Conservation (phyloP, 192 early-diverging fungal species). For the Coemansia sp. region DNA sequence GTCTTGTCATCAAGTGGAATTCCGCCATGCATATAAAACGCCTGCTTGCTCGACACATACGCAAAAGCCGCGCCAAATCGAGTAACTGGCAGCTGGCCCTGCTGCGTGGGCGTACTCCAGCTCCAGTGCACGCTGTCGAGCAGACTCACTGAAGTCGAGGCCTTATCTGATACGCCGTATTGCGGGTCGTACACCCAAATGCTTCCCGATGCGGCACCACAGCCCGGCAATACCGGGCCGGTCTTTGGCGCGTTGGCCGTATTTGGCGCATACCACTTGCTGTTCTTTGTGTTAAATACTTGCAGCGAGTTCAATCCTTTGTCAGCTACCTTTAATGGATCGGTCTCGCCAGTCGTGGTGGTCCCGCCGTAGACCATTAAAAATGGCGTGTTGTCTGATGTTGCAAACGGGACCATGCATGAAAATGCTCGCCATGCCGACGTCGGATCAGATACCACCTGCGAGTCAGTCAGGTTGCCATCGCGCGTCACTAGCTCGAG, state of each 20-base stretch:
- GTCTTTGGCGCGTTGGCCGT: slow-evolving; percentile 38
- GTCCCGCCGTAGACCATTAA: slow-evolving; percentile 53
- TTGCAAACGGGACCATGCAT: slow-evolving; percentile 48
- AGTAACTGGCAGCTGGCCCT: slow-evolving; percentile 39
- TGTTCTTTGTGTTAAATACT: slow-evolving; percentile 44
- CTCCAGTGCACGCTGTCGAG: slow-evolving; percentile 54
- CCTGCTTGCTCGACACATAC: slow-evolving; percentile 18
- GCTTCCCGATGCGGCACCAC: slow-evolving; percentile 30
- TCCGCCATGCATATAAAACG: slow-evolving; percentile 53
- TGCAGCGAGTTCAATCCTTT: slow-evolving; percentile 26
- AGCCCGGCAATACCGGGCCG: slow-evolving; percentile 44
- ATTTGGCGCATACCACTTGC: slow-evolving; percentile 43
- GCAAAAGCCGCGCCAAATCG: slow-evolving; percentile 45
- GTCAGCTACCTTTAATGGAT: slow-evolving; percentile 28
- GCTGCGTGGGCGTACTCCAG: slow-evolving; percentile 46
- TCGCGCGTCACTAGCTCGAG: slow-evolving; percentile 13
- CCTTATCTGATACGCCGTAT: slow-evolving; percentile 14
- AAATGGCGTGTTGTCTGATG: slow-evolving; percentile 31
- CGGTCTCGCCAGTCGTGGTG: slow-evolving; percentile 13
- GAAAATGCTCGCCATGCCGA: slow-evolving; percentile 46
- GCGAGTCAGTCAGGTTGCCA: slow-evolving; percentile 34
- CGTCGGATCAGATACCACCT: slow-evolving; percentile 25
- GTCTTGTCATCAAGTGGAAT: slow-evolving; percentile 25
- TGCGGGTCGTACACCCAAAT: slow-evolving; percentile 46
- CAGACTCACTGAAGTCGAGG: slow-evolving; percentile 28